A percentile compares a stretch with the other conserved stretches of the same genome.
Evolutionary conservation across 2,329 filamentous ascomycete species (phyloP).

Genomic region (Chrysoporthe cubensis): DNA sequence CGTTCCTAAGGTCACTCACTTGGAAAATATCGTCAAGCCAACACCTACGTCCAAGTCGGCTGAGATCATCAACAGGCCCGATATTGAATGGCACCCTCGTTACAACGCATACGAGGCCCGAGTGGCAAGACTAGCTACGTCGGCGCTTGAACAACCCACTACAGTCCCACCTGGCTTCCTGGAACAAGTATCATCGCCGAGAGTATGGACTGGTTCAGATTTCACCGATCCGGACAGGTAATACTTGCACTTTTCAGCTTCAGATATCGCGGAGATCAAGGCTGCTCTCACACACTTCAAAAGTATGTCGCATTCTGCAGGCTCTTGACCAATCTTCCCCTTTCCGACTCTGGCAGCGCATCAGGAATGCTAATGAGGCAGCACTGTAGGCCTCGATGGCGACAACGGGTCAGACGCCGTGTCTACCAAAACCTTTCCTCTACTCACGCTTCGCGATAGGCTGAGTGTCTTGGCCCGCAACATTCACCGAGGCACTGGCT

Average conservation of each 20-base stretch:
- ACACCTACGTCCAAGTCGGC: too few species aligned
- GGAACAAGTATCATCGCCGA: slow-evolving; percentile 22
- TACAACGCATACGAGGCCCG: slow-evolving; percentile 33
- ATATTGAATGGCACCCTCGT: slow-evolving; percentile 33
- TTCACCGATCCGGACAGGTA: slow-evolving; percentile 32
- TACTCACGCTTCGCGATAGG: slow-evolving; percentile 30
- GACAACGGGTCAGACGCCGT: slow-evolving; percentile 31
- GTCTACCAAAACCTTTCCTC: slow-evolving; percentile 31
- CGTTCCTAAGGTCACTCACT: too few species aligned
- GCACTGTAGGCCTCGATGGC: slow-evolving; percentile 14
- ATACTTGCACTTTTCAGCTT: slow-evolving; percentile 26
- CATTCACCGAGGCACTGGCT: slow-evolving; percentile 39
- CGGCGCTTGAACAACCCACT: slow-evolving; percentile 30
- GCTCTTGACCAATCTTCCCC: not conserved
- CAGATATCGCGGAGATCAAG: slow-evolving; percentile 33
- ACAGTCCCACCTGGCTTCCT: slow-evolving; percentile 32
- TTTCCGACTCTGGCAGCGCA: not conserved
- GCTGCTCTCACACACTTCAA: slow-evolving; percentile 32
- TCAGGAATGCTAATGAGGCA: slow-evolving; percentile 4
- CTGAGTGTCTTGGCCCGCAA: slow-evolving; percentile 28
- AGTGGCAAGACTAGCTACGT: slow-evolving; percentile 28
- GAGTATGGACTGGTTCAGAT: slow-evolving; percentile 32
- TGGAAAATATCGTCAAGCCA: too few species aligned
- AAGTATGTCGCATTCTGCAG: slow-evolving; percentile 9
- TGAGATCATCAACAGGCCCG: slow-evolving; percentile 17